Base-by-base conservation (phyloP, 176 grass and related monocot species). In the Bolboschoenus planiculmis region DNA sequence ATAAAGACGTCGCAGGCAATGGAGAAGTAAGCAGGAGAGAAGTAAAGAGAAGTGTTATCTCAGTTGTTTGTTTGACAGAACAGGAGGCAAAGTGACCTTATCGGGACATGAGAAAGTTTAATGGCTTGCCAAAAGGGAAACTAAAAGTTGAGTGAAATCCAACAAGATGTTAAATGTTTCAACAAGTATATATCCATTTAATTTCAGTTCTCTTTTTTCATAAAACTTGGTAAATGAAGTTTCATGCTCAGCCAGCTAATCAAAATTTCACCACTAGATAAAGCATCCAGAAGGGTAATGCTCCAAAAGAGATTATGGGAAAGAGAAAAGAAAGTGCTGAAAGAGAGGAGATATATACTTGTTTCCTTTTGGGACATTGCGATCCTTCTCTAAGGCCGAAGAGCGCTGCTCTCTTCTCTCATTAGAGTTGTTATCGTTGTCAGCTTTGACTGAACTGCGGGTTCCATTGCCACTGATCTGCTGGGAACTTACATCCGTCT, bases 351-450 rank as follows among this genome's bases (percentile, higher is more conserved):
- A 83, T 68, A 68, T 85, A 83, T 97, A 93, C 94, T 90, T 97
- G 87, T 90, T 97, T 88, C 89, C 89, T 84, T 93, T 97, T 83
- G 81, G 55, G 33, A 78, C 50, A 93, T 40, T 43, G 27, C 82
- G 90, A 51, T 97, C 94, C 56, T 91, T 97, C 86, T 89, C 91
- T 57, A 91, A 78, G 73, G 83, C 87, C 84, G 66, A 81, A 84
- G 86, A 85, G 3, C 87, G 87, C 34, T 93, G 87, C 15, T 93
- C 91, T 87, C 87, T 91, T 87, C 82, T 93, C 78, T 97, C 91
- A 81, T 85, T 91, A 85, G 89, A 55, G 24, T 87, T 60, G 87
- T 57, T 67, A 79, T 83, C 42, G 78, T 76, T 86, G 65, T 97
- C 89, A 39, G 60, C 42, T 86, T 87, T 90, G 65, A 85, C 85